A percentile compares a stretch with the other conserved stretches of the same genome.
phyloP scores from a whole-genome alignment of 805 yeast genomes.

The Yarrowia yakushimensis region DNA sequence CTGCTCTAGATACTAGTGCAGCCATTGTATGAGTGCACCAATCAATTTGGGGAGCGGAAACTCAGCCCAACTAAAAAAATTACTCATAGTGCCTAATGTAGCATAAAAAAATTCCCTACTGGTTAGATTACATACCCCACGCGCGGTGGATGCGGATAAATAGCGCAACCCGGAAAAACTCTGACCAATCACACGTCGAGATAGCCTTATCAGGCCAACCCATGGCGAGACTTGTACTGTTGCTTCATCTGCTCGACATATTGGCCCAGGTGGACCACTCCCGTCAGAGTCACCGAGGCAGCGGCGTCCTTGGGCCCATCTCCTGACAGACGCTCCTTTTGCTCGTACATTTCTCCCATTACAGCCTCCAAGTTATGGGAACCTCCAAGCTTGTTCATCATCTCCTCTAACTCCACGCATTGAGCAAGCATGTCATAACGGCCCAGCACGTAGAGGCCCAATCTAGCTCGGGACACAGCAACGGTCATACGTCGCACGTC shows the following conservation, averaged over 20 bases:
- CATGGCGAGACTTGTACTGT: constrained; percentile 22
- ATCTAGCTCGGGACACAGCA: constrained; percentile 37
- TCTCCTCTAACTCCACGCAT: constrained; percentile 25
- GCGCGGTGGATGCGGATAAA: constrained; percentile 18
- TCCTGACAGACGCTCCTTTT: background rate
- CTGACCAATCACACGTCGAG: constrained; percentile 8
- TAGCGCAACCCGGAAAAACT: constrained; percentile 17
- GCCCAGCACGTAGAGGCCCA: constrained; percentile 40
- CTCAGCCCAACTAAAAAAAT: background rate
- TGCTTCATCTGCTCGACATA: constrained; percentile 28
- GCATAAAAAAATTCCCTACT: background rate
- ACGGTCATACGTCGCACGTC: constrained; percentile 32
- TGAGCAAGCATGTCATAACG: constrained; percentile 28
- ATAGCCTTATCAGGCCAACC: constrained; percentile 2
- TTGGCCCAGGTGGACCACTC: constrained; percentile 26
- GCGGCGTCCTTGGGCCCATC: background rate
- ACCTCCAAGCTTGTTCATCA: constrained; percentile 26
- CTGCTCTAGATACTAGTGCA: too few relatives aligned
- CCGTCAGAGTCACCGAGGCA: constrained; percentile 15
- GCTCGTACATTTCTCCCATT: constrained; percentile 25
- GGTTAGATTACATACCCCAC: constrained; percentile 7
- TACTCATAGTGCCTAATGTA: constrained; percentile 6
- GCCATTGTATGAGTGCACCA: too few relatives aligned
- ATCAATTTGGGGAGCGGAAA: too few relatives aligned
- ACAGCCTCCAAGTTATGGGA: constrained; percentile 5